Conservation (phyloP, 2,329 filamentous ascomycete genomes). For the Nannizzia gypsea region DNA sequence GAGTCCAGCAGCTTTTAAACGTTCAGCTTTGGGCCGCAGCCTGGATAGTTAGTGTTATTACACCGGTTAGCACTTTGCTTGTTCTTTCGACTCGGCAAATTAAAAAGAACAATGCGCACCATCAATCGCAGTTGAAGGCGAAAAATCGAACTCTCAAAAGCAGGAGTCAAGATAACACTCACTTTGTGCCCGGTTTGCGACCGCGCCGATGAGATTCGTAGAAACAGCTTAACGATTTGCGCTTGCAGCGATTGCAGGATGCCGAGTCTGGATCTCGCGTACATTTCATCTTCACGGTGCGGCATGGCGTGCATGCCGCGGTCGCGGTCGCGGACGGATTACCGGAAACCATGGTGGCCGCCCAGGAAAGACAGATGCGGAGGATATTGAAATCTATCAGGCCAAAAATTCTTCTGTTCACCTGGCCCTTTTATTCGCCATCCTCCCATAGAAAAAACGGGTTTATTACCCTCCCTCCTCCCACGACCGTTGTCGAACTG, state of each 20-base stretch:
- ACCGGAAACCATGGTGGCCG: neutral
- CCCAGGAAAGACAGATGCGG: neutral
- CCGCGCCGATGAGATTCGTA: constrained; percentile 32
- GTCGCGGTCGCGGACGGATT: constrained; percentile 8
- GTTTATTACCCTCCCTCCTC: neutral
- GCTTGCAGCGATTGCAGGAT: constrained; percentile 28
- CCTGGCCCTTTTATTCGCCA: neutral
- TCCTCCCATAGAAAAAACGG: neutral
- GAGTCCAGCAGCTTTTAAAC: constrained; percentile 7
- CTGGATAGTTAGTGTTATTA: constrained; percentile 5
- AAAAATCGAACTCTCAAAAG: neutral
- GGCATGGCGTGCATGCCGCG: constrained; percentile 27
- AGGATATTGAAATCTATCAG: neutral
- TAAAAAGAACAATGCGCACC: neutral
- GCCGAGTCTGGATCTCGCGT: constrained; percentile 15
- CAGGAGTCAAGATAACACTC: constrained; percentile 6
- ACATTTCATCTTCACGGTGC: constrained; percentile 34
- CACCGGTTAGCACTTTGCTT: neutral
- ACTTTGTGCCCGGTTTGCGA: constrained; percentile 29
- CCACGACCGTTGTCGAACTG: neutral
- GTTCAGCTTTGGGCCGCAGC: constrained; percentile 15
- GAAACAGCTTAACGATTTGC: constrained; percentile 29
- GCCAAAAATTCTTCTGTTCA: neutral
- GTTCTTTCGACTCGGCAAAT: neutral
- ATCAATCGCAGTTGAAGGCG: neutral